These are phyloP conservation scores for Sabuloglossum arenarium DNA, from an alignment of 495 filamentous ascomycete genomes.

Conservation along the genomic window DNA sequence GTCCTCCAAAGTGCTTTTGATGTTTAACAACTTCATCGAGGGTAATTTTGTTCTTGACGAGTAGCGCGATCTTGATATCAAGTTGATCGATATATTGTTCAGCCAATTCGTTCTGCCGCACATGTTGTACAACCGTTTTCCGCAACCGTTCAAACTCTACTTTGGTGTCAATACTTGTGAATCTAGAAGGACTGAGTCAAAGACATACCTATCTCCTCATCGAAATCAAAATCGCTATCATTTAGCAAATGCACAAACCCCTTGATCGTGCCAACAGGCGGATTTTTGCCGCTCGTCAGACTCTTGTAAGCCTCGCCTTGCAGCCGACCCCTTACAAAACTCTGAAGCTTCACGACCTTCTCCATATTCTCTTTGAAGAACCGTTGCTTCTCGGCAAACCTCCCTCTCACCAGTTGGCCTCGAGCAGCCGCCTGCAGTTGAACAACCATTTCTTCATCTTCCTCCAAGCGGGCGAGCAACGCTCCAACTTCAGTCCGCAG, in stretches of 20 bases:
- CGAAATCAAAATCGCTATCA: slow-evolving; percentile 96
- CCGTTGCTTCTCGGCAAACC: slow-evolving; percentile 64
- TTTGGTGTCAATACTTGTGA: slow-evolving; percentile 3
- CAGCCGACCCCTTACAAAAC: slow-evolving; percentile 78
- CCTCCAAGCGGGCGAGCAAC: slow-evolving; percentile 53
- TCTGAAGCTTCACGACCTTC: slow-evolving; percentile 96
- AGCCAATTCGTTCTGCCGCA: slow-evolving; percentile 87
- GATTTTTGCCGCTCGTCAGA: slow-evolving; percentile 88
- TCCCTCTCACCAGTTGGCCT: slow-evolving; percentile 48
- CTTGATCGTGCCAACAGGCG: slow-evolving; percentile 87
- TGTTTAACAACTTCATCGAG: slow-evolving; percentile 94
- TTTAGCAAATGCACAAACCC: slow-evolving; percentile 95
- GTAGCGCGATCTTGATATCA: slow-evolving; percentile 94
- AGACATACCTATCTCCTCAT: slow-evolving; percentile 55
- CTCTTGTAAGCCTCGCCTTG: slow-evolving; percentile 97
- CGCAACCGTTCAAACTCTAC: slow-evolving; percentile 73
- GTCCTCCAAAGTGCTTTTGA: slow-evolving; percentile 88
- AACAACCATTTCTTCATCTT: slow-evolving; percentile 50
- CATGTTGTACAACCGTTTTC: slow-evolving; percentile 90
- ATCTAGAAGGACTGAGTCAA: background rate
- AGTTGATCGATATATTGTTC: slow-evolving; percentile 97
- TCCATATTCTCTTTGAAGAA: slow-evolving; percentile 95
- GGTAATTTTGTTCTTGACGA: slow-evolving; percentile 99
- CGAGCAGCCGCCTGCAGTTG: slow-evolving; percentile 58
- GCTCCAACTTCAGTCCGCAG: slow-evolving; percentile 48